Evolutionary conservation across 1,284 basidiomycete species (phyloP), one percentile per base, ranked within the genome.

Genomic region (Ustilago shanxiensis): DNA sequence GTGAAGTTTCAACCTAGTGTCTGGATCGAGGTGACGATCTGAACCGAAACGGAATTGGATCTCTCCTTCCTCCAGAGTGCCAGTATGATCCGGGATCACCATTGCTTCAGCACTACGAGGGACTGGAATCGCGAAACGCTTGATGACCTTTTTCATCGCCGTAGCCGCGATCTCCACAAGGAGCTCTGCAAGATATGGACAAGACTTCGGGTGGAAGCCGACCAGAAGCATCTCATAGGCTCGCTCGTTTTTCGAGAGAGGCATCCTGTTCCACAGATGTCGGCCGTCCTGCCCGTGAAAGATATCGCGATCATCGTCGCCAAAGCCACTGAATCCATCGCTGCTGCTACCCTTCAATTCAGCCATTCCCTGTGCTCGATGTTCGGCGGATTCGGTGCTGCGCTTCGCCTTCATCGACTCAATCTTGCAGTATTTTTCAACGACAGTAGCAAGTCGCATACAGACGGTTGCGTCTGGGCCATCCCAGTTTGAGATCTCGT

Each of bases 151-250:
- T 47, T 49, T 45, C 66, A 77, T 77, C n/a, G 70, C 66, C 37
- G 41, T 18, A 3, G 52, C 37, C 13, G 70, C 74, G 14, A 72
- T 54, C 0, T 66, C 65, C 39, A 60, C 24, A 2, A 77, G 47
- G 5, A 66, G 45, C 1, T 69, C 78, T 2, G 76, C 75, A 18
- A 79, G 70, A 7, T 75, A 77, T 2, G 68, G 24, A 37, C 66
- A 69, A 11, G 57, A 45, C 14, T 62, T 44, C 0, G 74, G 73
- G 22, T 79, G 73, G 52, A 82, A 85, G 28, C 84, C 84, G 0
- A 51, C 41, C 16, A 79, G 67, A 1, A 85, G 73, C 77, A 85
- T 75, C 39, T 83, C 79, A 47, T 78, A 70, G 10, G 81, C 79
- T 11, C 79, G 68, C 47, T 83, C 80, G 1, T 71, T 55, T n/a